Conservation (phyloP, 1,284 basidiomycete species). For the Exobasidium rhododendri region DNA sequence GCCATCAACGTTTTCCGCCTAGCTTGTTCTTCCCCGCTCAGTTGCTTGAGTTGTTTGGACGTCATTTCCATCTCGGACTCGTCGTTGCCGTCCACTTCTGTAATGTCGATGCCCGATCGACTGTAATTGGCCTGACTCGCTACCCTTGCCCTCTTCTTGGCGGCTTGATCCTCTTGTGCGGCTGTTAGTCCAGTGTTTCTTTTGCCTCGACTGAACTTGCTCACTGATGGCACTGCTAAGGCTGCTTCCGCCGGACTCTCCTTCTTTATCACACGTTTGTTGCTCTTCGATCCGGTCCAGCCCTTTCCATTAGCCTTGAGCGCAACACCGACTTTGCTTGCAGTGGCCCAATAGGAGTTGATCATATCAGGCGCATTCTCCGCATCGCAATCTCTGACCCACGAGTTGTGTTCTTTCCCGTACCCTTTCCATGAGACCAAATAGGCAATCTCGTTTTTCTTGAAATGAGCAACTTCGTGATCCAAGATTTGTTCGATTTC, state of each 20-base stretch:
- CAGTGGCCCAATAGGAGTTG: conserved; percentile 9
- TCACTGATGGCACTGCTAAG: neutral
- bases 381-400: conserved; percentile 38
- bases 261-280: neutral
- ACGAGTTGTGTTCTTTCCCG: conserved; percentile 27
- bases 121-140: neutral
- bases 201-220: neutral
- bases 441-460: conserved; percentile 32
- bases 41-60: neutral
- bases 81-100: conserved; percentile 13
- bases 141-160: neutral
- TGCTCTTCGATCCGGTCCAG: neutral
- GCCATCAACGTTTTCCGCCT: conserved; percentile 20
- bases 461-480: conserved; percentile 20
- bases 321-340: neutral
- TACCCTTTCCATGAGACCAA: conserved; percentile 45
- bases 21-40: conserved; percentile 22
- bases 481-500: conserved; percentile 36
- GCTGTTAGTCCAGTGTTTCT: neutral
- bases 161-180: neutral
- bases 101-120: conserved; percentile 10
- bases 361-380: conserved; percentile 19
- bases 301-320: conserved; percentile 18
- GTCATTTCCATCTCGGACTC: conserved; percentile 10
- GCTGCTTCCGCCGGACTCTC: neutral